These are phyloP conservation scores for Hypomyces rosellus DNA, from an alignment of 2,329 filamentous ascomycete species.

Conservation along the genomic window DNA sequence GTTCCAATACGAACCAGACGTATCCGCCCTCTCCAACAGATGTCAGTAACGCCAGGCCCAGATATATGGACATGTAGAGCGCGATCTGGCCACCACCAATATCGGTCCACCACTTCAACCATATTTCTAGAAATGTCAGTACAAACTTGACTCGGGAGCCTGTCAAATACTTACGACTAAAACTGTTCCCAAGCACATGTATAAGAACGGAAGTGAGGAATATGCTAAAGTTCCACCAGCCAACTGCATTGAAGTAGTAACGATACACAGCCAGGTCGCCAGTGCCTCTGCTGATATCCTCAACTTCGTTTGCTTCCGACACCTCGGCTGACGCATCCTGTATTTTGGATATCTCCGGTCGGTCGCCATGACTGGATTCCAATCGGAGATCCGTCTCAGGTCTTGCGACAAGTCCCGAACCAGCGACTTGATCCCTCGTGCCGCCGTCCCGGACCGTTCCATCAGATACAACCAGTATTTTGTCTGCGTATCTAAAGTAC, in stretches of 20 bases:
- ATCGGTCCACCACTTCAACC: constrained; percentile 28
- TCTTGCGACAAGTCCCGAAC: too few relatives aligned
- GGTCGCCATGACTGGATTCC: too few relatives aligned
- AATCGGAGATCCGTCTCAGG: too few relatives aligned
- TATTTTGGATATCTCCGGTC: too few relatives aligned
- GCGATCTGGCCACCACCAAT: constrained; percentile 14
- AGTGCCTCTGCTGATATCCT: not conserved
- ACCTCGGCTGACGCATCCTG: too few relatives aligned
- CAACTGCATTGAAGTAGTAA: constrained; percentile 15
- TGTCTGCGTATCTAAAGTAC: too few relatives aligned
- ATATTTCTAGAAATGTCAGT: constrained; percentile 12
- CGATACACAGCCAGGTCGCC: constrained; percentile 13
- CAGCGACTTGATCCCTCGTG: too few relatives aligned
- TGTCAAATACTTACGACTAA: constrained; percentile 9
- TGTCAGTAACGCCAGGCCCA: constrained; percentile 6
- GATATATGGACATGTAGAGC: constrained; percentile 13
- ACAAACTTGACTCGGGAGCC: not conserved
- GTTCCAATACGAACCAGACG: too few relatives aligned
- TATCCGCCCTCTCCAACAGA: too few relatives aligned
- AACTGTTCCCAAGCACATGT: constrained; percentile 10
- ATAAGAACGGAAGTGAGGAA: constrained; percentile 10
- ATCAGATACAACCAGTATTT: too few relatives aligned
- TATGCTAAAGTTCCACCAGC: constrained; percentile 7
- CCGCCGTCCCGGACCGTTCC: too few relatives aligned
- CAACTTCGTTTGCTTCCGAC: too few relatives aligned